A percentile compares a stretch with the other conserved stretches of the same genome.
Evolutionary conservation across 805 yeast species (phyloP).

Genomic region (Aciculoconidium aculeatum): DNA sequence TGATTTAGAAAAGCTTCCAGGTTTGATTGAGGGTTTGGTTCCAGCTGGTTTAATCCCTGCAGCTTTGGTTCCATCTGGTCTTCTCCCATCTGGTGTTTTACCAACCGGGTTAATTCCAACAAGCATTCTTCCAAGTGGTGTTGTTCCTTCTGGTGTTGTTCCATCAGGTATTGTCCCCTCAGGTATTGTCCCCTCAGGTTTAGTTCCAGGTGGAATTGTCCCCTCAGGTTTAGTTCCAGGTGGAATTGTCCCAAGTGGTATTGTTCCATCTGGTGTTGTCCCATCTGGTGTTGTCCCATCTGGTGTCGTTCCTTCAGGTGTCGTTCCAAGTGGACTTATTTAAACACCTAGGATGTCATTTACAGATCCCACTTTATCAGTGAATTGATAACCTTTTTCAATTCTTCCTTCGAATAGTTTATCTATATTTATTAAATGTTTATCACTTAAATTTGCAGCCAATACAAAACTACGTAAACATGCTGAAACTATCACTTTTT

Average conservation of each 20-base stretch:
- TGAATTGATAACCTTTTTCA: too few relatives aligned
- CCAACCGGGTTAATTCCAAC: slow-evolving; percentile 2
- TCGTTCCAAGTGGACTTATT: slow-evolving; percentile 1
- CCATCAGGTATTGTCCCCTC: slow-evolving; percentile 1
- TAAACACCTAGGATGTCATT: too few relatives aligned
- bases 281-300: slow-evolving; percentile 2
- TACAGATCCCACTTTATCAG: too few relatives aligned
- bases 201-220: slow-evolving; percentile 1
- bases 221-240: slow-evolving; percentile 1
- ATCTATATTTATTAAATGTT: too few relatives aligned
- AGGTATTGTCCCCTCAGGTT: slow-evolving; percentile 1
- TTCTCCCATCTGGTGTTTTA: slow-evolving; percentile 2
- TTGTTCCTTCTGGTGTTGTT: slow-evolving; percentile 1
- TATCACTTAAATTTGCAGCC: too few relatives aligned
- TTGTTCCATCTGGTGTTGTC: slow-evolving; percentile 1
- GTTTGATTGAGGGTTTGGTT: too few relatives aligned
- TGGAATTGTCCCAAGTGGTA: background rate
- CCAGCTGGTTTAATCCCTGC: slow-evolving; percentile 1
- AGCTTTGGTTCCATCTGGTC: slow-evolving; percentile 1
- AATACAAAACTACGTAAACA: too few relatives aligned
- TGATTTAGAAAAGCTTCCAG: too few relatives aligned
- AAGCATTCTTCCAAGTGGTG: slow-evolving; percentile 1
- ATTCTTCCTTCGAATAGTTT: too few relatives aligned
- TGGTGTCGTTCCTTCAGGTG: slow-evolving; percentile 1
- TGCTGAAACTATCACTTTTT: too few relatives aligned